These are phyloP conservation scores for Pyricularia sp. DNA, from an alignment of 2,329 filamentous ascomycete species.

Conservation along the genomic window DNA sequence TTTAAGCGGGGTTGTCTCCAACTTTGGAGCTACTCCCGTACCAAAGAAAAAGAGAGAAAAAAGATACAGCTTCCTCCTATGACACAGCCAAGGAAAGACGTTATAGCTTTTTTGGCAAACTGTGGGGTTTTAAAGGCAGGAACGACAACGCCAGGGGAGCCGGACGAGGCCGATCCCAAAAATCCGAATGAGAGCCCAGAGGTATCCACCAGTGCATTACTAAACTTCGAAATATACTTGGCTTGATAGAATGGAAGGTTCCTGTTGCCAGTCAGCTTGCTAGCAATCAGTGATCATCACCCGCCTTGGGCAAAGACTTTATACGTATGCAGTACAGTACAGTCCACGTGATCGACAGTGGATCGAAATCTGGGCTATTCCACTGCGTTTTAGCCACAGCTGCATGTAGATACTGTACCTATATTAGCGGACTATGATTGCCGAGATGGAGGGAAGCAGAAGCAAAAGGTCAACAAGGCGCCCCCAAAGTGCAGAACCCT, in stretches of 20 bases:
- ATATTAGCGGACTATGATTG: not conserved
- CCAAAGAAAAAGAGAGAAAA: no score
- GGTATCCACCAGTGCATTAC: no score
- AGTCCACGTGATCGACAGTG: not conserved
- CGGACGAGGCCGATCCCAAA: not conserved
- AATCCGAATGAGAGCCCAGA: not conserved
- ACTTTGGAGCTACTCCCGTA: not conserved
- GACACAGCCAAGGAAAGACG: no score
- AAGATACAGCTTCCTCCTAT: no score
- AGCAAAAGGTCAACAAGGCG: not conserved
- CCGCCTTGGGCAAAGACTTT: no score
- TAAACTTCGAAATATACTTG: no score
- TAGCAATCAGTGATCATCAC: no score
- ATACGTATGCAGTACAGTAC: no score
- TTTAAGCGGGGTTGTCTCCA: not conserved
- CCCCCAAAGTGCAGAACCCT: not conserved
- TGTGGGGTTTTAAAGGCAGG: not conserved
- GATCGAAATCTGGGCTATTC: not conserved
- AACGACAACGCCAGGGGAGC: not conserved
- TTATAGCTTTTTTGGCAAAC: not conserved
- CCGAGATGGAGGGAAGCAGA: not conserved
- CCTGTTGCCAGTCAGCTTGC: no score
- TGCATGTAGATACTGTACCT: not conserved
- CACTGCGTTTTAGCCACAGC: not conserved
- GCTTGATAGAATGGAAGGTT: no score